Evolutionary conservation across 163 green algal species (phyloP).

Genomic region (Chlamydomonas reinhardtii): DNA sequence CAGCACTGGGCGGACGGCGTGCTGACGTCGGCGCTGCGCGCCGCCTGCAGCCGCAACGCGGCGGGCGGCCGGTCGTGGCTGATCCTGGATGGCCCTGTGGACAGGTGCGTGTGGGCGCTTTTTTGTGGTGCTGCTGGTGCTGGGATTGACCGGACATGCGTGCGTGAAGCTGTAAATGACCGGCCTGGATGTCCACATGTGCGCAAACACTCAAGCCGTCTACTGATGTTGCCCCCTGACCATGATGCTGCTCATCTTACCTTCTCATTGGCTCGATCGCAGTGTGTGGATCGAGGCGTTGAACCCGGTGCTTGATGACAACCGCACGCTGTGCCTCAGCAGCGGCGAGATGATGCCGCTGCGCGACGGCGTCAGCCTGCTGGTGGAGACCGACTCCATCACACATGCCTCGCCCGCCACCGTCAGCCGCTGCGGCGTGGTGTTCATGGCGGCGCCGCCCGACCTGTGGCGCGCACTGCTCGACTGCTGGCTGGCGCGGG

Average conservation of each 20-base stretch:
- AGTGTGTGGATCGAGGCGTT: conserved; percentile 70
- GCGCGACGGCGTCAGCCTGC: conserved; percentile 66
- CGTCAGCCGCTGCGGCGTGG: conserved; percentile 79
- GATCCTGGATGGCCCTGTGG: conserved; percentile 88
- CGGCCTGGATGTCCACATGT: no score
- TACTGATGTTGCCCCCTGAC: no score
- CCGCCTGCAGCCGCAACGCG: conserved; percentile 27
- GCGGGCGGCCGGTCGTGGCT: conserved; percentile 67
- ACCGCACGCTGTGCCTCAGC: conserved; percentile 81
- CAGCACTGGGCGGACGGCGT: conserved; percentile 87
- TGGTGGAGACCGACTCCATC: conserved; percentile 79
- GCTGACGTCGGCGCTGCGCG: conserved; percentile 67
- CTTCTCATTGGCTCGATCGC: no score
- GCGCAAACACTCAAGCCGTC: no score
- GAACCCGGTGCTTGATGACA: conserved; percentile 84
- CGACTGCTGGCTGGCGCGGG: conserved; percentile 45
- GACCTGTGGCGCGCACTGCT: conserved; percentile 55
- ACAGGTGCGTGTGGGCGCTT: no score
- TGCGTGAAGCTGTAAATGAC: no score
- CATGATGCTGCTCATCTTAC: no score
- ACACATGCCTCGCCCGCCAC: conserved; percentile 77
- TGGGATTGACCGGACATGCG: no score
- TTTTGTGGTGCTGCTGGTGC: no score
- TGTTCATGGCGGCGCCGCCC: conserved; percentile 70
- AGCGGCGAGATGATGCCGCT: conserved; percentile 84